Conservation (phyloP, 1,284 basidiomycete genomes). For the Agaricales sp. region DNA sequence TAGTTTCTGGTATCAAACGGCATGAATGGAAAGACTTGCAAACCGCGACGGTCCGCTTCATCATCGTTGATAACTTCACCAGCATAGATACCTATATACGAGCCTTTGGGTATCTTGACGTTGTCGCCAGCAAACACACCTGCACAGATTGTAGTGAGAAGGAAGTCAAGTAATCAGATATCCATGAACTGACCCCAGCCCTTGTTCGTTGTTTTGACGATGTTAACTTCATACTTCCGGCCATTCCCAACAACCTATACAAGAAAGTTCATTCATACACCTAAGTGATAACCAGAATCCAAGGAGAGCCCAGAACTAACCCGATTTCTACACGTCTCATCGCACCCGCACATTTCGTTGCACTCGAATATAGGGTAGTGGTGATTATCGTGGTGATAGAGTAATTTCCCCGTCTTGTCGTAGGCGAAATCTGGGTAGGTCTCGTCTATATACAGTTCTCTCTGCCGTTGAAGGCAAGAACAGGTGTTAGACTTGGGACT, state of each 20-base stretch:
- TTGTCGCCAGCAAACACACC: slow-evolving; percentile 54
- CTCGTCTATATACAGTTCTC: slow-evolving; percentile 19
- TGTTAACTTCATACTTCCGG: slow-evolving; percentile 47
- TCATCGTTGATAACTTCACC: slow-evolving; percentile 72
- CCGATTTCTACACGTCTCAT: slow-evolving; percentile 71
- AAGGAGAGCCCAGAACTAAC: slow-evolving; percentile 34
- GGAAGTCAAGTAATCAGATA: slow-evolving; percentile 1
- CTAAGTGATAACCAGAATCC: neutral
- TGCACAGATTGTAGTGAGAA: too few species aligned
- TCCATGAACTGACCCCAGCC: slow-evolving; percentile 61
- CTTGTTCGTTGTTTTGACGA: slow-evolving; percentile 62
- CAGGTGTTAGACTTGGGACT: slow-evolving; percentile 61
- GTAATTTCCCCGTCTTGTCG: slow-evolving; percentile 44
- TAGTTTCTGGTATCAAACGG: neutral
- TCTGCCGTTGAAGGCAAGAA: slow-evolving; percentile 53
- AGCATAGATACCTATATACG: slow-evolving; percentile 77
- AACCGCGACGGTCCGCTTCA: slow-evolving; percentile 58
- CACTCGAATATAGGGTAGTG: slow-evolving; percentile 80
- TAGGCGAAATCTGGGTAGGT: slow-evolving; percentile 52
- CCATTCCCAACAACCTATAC: slow-evolving; percentile 76
- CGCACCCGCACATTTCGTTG: slow-evolving; percentile 73
- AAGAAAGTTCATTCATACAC: slow-evolving; percentile 1
- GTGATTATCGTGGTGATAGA: slow-evolving; percentile 19
- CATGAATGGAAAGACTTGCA: slow-evolving; percentile 31
- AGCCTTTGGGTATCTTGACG: slow-evolving; percentile 54